Evolutionary conservation across 192 early-diverging fungal species (phyloP), one percentile per base, ranked within the genome.

Genomic region (Umbelopsis sp.): DNA sequence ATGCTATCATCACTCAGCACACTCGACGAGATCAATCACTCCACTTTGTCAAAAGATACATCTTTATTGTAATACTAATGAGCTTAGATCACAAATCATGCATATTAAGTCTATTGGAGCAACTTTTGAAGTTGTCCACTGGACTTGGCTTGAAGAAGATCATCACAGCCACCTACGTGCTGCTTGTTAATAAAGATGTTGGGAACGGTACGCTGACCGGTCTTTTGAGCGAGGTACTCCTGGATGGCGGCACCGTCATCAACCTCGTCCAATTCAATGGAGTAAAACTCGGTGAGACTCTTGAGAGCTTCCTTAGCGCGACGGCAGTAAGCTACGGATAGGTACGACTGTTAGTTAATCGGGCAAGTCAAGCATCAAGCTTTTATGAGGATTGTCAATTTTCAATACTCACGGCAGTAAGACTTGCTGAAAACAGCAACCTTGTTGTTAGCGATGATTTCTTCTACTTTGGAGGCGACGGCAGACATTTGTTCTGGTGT

Each of bases 391-490:
- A 64, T 45, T 12, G 3, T 30, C 27, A 1, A 30, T 30, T 30
- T 3, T 30, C n/a, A 25, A 9, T 18, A 75, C 74, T 70, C 66
- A 75, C 74, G 89, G 80, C 90, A 93, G 61, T 83, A 85, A 7
- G 84, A 80, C 79, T 91, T 97, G 76, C 91, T 91, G 81, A 94
- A 95, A 49, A 96, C 87, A 73, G 80, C 80, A 49, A 88, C 78
- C 23, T 49, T 77, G 76, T 89, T 82, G 66, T 78, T 80, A 52
- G 69, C 65, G 49, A 86, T 86, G 71, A 77, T 66, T 46, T 71
- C 69, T 47, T 86, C 80, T 71, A 86, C 78, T 61, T 75, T 52
- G 35, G 75, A 27, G 68, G 80, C 69, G 53, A 77, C 64, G 8
- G 21, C 16, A 46, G 78, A 46, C 71, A 80, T 80, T 71, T 68